Conservation (phyloP, 768 basidiomycete genomes). For the Mycena filopes region DNA sequence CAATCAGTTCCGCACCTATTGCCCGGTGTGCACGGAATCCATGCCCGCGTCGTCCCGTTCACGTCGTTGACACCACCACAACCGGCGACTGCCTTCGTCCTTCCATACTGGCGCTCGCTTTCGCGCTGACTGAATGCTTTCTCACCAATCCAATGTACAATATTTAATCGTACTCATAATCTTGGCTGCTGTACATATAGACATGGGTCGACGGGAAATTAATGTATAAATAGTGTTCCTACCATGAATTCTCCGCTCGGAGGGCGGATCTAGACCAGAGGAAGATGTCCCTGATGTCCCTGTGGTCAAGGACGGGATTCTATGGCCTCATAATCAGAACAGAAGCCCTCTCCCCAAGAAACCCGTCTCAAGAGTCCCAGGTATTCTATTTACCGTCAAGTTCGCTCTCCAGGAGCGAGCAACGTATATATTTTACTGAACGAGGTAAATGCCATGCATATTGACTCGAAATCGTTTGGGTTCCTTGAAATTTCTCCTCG, state of each 20-base stretch:
- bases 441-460: background rate
- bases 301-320: background rate
- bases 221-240: slow-evolving; percentile 10
- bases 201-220: background rate
- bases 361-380: too few species aligned
- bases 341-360: background rate
- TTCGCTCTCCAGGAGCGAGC: too few species aligned
- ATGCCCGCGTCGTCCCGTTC: slow-evolving; percentile 23
- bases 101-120: background rate
- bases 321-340: slow-evolving; percentile 2
- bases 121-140: slow-evolving; percentile 17
- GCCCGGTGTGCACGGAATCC: slow-evolving; percentile 22
- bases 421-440: background rate
- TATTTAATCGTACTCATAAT: background rate
- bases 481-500: background rate
- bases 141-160: background rate
- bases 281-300: background rate
- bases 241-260: slow-evolving; percentile 22
- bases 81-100: background rate
- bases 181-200: background rate
- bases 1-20: slow-evolving; percentile 26
- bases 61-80: slow-evolving; percentile 17
- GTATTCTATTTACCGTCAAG: too few species aligned
- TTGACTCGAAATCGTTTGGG: too few species aligned
- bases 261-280: background rate